A percentile compares a stretch with the other conserved stretches of the same genome.
Evolutionary conservation across 2,329 filamentous ascomycete species (phyloP).

Genomic region (Dactylella cylindrospora): DNA sequence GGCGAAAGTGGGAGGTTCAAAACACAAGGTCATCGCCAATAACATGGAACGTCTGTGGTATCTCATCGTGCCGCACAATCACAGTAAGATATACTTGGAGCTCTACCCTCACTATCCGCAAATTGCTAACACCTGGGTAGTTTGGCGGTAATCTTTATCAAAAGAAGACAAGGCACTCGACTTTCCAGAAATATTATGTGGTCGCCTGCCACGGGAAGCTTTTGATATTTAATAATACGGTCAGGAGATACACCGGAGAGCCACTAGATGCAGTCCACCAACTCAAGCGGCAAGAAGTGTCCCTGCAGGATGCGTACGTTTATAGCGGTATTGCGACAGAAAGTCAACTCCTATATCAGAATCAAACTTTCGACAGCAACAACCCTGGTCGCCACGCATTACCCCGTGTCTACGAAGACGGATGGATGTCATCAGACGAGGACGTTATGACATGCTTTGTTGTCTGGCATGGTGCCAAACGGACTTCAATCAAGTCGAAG

Average conservation of each 20-base stretch:
- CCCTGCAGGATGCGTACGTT: slow-evolving; percentile 40
- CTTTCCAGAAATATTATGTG: slow-evolving; percentile 64
- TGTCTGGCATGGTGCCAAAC: slow-evolving; percentile 64
- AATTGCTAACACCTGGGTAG: slow-evolving; percentile 47
- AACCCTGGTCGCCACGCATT: slow-evolving; percentile 62
- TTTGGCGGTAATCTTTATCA: slow-evolving; percentile 65
- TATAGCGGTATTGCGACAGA: slow-evolving; percentile 64
- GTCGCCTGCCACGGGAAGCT: slow-evolving; percentile 64
- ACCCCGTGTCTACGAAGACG: slow-evolving; percentile 63
- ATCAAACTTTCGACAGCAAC: slow-evolving; percentile 66
- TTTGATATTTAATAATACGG: slow-evolving; percentile 63
- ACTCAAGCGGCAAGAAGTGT: slow-evolving; percentile 61
- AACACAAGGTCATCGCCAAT: slow-evolving; percentile 64
- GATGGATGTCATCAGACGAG: slow-evolving; percentile 65
- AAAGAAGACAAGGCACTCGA: slow-evolving; percentile 64
- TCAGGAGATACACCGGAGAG: slow-evolving; percentile 59
- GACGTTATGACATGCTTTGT: slow-evolving; percentile 69
- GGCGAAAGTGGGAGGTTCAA: slow-evolving; percentile 68
- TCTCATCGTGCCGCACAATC: slow-evolving; percentile 64
- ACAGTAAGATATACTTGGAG: slow-evolving; percentile 51
- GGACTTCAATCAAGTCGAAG: slow-evolving; percentile 59
- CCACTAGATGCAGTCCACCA: slow-evolving; percentile 64
- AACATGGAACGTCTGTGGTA: slow-evolving; percentile 69
- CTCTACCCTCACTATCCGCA: not conserved
- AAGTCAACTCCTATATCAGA: slow-evolving; percentile 63